Base-by-base conservation (phyloP, 345 rosid genomes). In the Melastoma malabathricum region DNA sequence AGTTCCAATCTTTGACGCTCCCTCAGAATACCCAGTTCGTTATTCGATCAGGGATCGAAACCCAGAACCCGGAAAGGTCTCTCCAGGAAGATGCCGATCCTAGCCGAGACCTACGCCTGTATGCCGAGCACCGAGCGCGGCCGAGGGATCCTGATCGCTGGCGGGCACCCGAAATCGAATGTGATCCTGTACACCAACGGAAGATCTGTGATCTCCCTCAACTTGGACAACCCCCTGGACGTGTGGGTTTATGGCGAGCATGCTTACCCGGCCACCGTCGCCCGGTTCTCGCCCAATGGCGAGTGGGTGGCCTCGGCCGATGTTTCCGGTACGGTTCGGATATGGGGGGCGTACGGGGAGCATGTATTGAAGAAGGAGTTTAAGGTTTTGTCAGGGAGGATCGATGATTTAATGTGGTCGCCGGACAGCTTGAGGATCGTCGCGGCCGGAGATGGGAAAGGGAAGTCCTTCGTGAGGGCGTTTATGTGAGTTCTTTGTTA, bases 241-340 rank as follows among this genome's bases (percentile, higher is more conserved):
- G 89, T 84, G 49, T 65, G 93, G 44, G 79, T 87, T 69, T 92
- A 92, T 49, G 93, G 83, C 3, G 98, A 92, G 43, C 98, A 92
- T 52, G 95, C 80, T 10, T 84, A 92, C 62, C 94, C 87, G 47
- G 96, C 86, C 57, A 92, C 96, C 20, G 89, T 87, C 52, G 96
- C 96, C 39, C 74, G 98, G 8, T 92, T 68, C 75, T 92, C 98
- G 3, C 98, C 98, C n/a, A 87, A 87, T 54, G 98, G 98, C 0
- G 98, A 90, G 79, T 90, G 98, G 98, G 69, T 90, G 70, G 98
- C 98, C 50, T 92, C 98, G 2, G 98, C 87, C 7, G 98, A 92
- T 47, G 81, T 63, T 3, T 82, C 95, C 10, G 98, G 98, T 12
- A 69, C 86, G n/a, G 87, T 92, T 15, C 72, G 98, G 75, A 82